Percentiles rank a stretch among this genome's conserved stretches.
These are phyloP conservation scores for Cutaneotrichosporon cyanovorans DNA, from an alignment of 1,284 basidiomycete species.

Conservation along the genomic window DNA sequence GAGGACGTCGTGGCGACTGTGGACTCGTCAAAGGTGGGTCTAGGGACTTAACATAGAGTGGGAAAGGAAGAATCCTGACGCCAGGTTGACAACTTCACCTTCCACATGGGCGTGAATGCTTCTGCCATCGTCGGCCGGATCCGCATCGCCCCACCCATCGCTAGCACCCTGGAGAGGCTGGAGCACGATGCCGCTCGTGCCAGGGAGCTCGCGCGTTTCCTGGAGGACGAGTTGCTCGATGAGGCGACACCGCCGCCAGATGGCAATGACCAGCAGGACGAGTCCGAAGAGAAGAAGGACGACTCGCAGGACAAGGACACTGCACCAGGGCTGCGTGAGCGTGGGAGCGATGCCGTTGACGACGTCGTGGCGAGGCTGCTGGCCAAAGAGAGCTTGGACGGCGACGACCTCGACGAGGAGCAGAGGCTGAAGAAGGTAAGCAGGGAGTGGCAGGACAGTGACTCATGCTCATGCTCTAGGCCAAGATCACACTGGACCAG, in stretches of 20 bases:
- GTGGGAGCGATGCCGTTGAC: slow-evolving; percentile 38
- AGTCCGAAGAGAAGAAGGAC: slow-evolving; percentile 26
- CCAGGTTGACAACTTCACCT: slow-evolving; percentile 85
- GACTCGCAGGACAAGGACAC: slow-evolving; percentile 16
- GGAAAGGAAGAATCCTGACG: slow-evolving; percentile 7
- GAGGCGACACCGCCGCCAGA: slow-evolving; percentile 2
- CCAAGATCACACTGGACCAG: slow-evolving; percentile 35
- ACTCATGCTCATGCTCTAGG: slow-evolving; percentile 18
- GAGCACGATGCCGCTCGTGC: slow-evolving; percentile 68
- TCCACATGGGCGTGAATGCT: slow-evolving; percentile 75
- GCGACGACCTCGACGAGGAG: slow-evolving; percentile 28
- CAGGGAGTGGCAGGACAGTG: background rate
- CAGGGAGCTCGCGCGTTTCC: slow-evolving; percentile 58
- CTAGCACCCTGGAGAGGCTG: slow-evolving; percentile 68
- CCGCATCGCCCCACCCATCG: slow-evolving; percentile 69
- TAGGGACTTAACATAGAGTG: background rate
- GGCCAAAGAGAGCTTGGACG: slow-evolving; percentile 24
- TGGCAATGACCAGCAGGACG: slow-evolving; percentile 39
- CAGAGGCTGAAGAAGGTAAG: slow-evolving; percentile 27
- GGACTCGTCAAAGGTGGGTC: slow-evolving; percentile 70
- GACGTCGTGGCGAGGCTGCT: slow-evolving; percentile 29
- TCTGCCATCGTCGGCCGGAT: slow-evolving; percentile 69
- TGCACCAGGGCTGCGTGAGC: slow-evolving; percentile 23
- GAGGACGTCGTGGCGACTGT: slow-evolving; percentile 60
- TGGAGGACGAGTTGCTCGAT: slow-evolving; percentile 59